phyloP scores from a whole-genome alignment of 148 eudicot genomes.

The Gaultheria prostrata region DNA sequence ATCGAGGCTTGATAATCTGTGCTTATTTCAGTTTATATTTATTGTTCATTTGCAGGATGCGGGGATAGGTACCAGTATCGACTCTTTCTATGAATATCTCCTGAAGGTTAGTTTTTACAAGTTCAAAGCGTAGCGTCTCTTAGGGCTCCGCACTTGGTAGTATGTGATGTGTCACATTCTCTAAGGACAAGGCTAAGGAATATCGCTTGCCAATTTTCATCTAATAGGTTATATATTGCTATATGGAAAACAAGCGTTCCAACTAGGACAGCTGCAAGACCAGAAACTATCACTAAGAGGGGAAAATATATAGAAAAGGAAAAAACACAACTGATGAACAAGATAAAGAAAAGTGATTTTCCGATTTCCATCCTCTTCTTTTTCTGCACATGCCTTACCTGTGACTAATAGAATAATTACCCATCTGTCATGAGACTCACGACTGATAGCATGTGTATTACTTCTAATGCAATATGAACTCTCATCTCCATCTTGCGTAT shows the following conservation, averaged over 20 bases:
- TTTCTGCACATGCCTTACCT: background rate
- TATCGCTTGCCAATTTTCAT: background rate
- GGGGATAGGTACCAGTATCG: constrained; percentile 98
- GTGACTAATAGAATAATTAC: background rate
- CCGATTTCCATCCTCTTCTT: too few species aligned
- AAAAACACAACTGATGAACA: background rate
- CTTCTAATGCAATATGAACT: background rate
- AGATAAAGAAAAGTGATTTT: background rate
- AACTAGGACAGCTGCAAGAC: background rate
- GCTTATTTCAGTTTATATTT: background rate
- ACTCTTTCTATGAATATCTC: constrained; percentile 97
- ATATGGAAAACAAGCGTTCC: background rate
- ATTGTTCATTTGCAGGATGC: constrained; percentile 73
- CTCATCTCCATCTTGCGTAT: background rate
- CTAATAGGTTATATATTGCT: background rate
- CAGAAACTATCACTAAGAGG: background rate
- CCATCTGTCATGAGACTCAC: background rate
- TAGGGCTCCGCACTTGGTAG: too few species aligned
- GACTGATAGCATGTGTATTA: background rate
- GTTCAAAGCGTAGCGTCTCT: background rate
- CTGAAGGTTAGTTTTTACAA: constrained; percentile 63
- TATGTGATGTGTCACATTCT: background rate
- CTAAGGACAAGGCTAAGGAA: background rate
- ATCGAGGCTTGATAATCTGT: constrained; percentile 5
- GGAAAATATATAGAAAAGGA: background rate